Conservation (phyloP, 2,329 filamentous ascomycete species). For the Hypoxylon sp. region DNA sequence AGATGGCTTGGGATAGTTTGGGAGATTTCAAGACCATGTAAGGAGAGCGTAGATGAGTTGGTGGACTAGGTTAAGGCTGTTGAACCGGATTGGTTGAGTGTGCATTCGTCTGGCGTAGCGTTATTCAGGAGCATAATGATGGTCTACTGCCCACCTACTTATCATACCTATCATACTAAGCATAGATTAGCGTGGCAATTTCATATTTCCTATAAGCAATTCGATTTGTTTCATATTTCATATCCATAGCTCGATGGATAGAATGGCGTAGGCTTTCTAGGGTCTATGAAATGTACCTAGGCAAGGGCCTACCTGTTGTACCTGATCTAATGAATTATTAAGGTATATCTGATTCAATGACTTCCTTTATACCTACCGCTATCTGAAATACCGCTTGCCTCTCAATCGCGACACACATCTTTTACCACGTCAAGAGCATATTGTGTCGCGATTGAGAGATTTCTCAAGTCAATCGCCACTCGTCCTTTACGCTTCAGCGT, state of each 20-base stretch:
- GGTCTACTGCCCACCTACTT: conserved; percentile 5
- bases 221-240: background rate
- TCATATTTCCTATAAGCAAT: conserved; percentile 4
- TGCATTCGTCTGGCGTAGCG: conserved; percentile 8
- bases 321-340: too few relatives aligned
- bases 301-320: too few relatives aligned
- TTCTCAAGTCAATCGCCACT: too few relatives aligned
- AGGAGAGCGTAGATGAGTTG: background rate
- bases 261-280: too few relatives aligned
- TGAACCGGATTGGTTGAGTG: background rate
- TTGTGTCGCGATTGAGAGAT: too few relatives aligned
- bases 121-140: conserved; percentile 13
- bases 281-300: too few relatives aligned
- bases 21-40: background rate
- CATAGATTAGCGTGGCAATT: conserved; percentile 26
- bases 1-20: background rate
- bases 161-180: conserved; percentile 2
- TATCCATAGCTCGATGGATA: background rate
- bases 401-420: too few relatives aligned
- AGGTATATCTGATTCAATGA: too few relatives aligned
- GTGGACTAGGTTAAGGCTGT: background rate
- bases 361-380: too few relatives aligned
- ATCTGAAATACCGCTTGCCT: too few relatives aligned
- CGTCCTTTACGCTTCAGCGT: too few relatives aligned
- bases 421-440: too few relatives aligned